phyloP scores from a whole-genome alignment of 768 basidiomycete species.

The Leucocoprinus birnbaumii region DNA sequence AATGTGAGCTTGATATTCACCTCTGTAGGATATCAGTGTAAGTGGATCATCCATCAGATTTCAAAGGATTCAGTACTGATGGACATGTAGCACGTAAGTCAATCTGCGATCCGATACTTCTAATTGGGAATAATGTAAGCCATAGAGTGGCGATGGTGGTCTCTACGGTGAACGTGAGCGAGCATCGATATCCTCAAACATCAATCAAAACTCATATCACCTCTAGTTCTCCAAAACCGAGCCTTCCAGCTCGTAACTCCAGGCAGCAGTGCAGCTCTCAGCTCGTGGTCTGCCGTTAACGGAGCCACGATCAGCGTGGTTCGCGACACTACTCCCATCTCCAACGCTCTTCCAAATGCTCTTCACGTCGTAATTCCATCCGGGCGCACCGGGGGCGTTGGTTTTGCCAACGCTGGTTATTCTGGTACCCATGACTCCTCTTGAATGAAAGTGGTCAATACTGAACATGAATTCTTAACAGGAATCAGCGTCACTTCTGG shows the following conservation, averaged over 20 bases:
- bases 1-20: not conserved
- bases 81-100: slow-evolving; percentile 33
- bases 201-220: not conserved
- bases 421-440: slow-evolving; percentile 34
- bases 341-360: slow-evolving; percentile 59
- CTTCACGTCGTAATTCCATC: slow-evolving; percentile 46
- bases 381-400: slow-evolving; percentile 35
- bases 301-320: slow-evolving; percentile 48
- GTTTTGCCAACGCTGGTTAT: slow-evolving; percentile 59
- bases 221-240: slow-evolving; percentile 61
- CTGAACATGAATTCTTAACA: slow-evolving; percentile 10
- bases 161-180: slow-evolving; percentile 60
- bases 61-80: not conserved
- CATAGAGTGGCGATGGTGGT: slow-evolving; percentile 67
- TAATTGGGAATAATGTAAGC: not conserved
- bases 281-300: slow-evolving; percentile 48
- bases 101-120: not conserved
- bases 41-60: slow-evolving; percentile 23
- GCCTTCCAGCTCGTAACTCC: slow-evolving; percentile 66
- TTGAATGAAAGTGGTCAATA: not conserved
- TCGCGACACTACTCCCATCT: slow-evolving; percentile 48
- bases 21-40: slow-evolving; percentile 61
- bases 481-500: slow-evolving; percentile 54
- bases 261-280: slow-evolving; percentile 45
- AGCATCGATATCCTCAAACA: not conserved